Evolutionary conservation across 306 rosid species (phyloP).

Genomic region (Quercus glauca): DNA sequence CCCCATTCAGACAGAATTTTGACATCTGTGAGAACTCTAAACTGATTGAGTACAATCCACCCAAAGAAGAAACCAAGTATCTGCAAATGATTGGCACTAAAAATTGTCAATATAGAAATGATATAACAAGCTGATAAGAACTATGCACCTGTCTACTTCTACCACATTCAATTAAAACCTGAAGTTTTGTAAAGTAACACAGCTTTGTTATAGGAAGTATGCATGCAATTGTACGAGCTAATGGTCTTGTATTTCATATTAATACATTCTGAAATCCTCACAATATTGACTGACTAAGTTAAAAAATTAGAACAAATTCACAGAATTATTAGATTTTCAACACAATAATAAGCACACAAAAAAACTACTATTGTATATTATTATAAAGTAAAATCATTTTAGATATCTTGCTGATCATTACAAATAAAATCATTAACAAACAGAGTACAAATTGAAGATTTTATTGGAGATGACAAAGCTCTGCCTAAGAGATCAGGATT

Average conservation of each 20-base stretch:
- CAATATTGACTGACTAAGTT: background rate
- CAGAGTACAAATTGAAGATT: background rate
- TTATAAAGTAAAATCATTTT: background rate
- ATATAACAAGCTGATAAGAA: slow-evolving; percentile 14
- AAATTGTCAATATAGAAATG: slow-evolving; percentile 12
- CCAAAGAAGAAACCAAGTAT: too few species aligned
- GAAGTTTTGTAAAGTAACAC: background rate
- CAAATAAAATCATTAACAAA: background rate
- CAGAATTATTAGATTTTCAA: background rate
- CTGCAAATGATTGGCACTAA: slow-evolving; percentile 29
- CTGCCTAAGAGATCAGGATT: too few species aligned
- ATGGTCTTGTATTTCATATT: background rate
- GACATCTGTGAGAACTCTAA: too few species aligned
- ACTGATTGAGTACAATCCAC: too few species aligned
- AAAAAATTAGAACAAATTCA: background rate
- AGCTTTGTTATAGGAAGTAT: background rate
- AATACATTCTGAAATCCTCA: background rate
- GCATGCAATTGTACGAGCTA: background rate
- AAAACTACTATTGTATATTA: background rate
- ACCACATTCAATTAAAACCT: background rate
- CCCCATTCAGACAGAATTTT: slow-evolving; percentile 94
- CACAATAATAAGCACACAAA: background rate
- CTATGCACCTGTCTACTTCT: background rate
- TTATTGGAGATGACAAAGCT: too few species aligned
- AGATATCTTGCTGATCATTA: background rate